A percentile compares a stretch with the other conserved stretches of the same genome.
phyloP scores from a whole-genome alignment of 129 eudicot species.

The Flaveria linearis region DNA sequence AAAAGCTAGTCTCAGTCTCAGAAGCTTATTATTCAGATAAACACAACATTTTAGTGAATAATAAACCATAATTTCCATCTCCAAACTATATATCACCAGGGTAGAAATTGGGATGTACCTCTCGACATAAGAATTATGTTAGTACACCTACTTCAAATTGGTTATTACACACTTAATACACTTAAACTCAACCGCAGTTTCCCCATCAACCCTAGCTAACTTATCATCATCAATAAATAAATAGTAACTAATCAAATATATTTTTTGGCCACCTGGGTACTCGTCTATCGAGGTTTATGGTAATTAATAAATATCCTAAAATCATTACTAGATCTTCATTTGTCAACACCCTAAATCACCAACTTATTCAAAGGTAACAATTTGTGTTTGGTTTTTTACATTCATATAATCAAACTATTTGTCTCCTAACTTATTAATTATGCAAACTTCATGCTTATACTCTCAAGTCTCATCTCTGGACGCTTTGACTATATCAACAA shows the following conservation, averaged over 20 bases:
- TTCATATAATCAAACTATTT: no score
- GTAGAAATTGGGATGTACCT: no score
- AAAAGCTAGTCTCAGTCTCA: background rate
- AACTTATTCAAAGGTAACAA: background rate
- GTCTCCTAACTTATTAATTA: background rate
- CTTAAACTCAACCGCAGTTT: background rate
- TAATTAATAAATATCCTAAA: background rate
- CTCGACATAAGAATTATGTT: background rate
- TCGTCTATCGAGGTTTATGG: background rate
- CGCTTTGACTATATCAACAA: background rate
- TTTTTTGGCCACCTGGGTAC: background rate
- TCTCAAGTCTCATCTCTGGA: background rate
- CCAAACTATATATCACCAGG: background rate
- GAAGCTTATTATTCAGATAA: background rate
- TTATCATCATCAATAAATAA: background rate
- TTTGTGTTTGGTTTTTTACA: no score
- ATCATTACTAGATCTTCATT: no score
- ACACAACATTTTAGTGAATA: background rate
- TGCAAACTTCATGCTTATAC: no score
- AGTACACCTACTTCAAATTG: background rate
- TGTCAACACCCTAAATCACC: background rate
- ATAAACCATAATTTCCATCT: background rate
- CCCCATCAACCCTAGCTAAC: background rate
- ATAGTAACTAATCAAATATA: background rate
- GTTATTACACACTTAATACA: background rate